phyloP scores from a whole-genome alignment of 2,329 filamentous ascomycete species.

The Nannizziopsis barbatae region DNA sequence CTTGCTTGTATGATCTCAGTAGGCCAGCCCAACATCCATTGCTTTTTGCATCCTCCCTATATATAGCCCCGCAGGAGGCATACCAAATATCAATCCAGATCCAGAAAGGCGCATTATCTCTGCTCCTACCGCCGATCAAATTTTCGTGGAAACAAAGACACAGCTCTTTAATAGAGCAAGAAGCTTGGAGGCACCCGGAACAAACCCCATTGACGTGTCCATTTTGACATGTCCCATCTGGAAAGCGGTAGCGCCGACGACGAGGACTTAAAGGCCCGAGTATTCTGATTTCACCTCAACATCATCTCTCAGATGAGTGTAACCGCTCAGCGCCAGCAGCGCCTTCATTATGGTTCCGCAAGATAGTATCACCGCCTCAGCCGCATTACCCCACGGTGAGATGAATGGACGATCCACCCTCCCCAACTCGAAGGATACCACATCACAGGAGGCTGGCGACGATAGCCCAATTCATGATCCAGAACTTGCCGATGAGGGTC shows the following conservation, averaged over 20 bases:
- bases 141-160: neutral
- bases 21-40: constrained; percentile 3
- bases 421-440: neutral
- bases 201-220: neutral
- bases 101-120: neutral
- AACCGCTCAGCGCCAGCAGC: neutral
- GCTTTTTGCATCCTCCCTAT: constrained; percentile 4
- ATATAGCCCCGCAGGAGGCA: constrained; percentile 5
- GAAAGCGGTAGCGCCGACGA: constrained; percentile 12
- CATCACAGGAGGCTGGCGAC: neutral
- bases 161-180: neutral
- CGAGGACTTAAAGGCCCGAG: constrained; percentile 13
- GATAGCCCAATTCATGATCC: neutral
- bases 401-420: constrained; percentile 1
- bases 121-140: too few relatives aligned
- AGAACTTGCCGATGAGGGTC: constrained; percentile 9
- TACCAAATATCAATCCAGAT: constrained; percentile 4
- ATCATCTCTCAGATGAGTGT: constrained; percentile 13
- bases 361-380: constrained; percentile 7
- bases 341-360: constrained; percentile 10
- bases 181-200: neutral
- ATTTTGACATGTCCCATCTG: constrained; percentile 14
- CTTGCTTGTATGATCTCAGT: constrained; percentile 5
- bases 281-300: neutral
- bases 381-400: neutral